Evolutionary conservation across 352 stramenopile species (phyloP), one percentile per base, ranked within the genome.

Genomic region (Phytophthora ramorum): DNA sequence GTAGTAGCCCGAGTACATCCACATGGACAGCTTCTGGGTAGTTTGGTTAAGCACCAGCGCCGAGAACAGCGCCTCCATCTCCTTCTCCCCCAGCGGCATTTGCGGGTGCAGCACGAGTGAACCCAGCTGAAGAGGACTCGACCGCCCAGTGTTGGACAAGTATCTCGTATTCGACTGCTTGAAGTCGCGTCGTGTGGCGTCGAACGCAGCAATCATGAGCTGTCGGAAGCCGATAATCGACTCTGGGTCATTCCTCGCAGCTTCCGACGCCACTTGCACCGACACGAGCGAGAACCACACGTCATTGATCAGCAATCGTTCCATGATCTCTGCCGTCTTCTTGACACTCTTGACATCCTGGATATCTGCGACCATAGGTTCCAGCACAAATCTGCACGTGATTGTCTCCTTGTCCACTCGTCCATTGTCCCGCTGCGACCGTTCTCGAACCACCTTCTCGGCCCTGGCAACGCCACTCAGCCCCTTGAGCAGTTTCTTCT

Each of bases 201-300:
- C 59, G 20, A 67, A 67, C 4, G 44, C 35, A 12, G 45, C 45
- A 7, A 53, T 64, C 61, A 58, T 69, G 7, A 69, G 24, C 45
- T 58, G 53, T 9, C 61, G 44, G 34, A 69, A 69, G 4, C 35
- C 61, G 32, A 61, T 61, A 1, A 61, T 32, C 12, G 50, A 56
- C n/a, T 53, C 48, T 1, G 30, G 44, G 28, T 69, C 43, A 4
- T 52, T 45, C 37, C 13, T 44, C 41, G 20, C 20, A 45, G 16
- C 38, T 30, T 34, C 44, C 24, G 20, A 14, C 14, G 43, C 44
- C 44, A 30, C 44, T 3, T 50, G 44, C 22, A 63, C 32, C 0
- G 60, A 68, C 32, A 63, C 12, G 19, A 52, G 7, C 8, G 56
- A 66, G 48, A 71, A 66, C 63, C 63, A 66, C 4, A 66, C 49